Evolutionary conservation across 1,284 basidiomycete species (phyloP).

Genomic region (Tylopilus sp.): DNA sequence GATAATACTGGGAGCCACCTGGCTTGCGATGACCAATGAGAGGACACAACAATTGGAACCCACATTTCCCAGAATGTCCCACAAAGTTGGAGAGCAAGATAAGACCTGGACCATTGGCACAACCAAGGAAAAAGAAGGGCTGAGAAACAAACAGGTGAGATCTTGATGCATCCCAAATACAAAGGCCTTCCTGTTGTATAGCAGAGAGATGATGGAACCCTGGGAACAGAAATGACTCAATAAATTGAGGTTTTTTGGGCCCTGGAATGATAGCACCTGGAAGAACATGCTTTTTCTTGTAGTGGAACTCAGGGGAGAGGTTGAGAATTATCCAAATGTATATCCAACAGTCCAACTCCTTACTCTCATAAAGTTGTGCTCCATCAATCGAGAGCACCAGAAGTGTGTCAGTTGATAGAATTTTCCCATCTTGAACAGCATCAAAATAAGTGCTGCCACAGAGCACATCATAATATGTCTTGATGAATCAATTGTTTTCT

Average conservation of each 20-base stretch:
- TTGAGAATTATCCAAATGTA: conserved; percentile 23
- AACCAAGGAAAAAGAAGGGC: not conserved
- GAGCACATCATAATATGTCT: conserved; percentile 28
- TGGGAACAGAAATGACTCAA: conserved; percentile 18
- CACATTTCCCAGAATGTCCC: conserved; percentile 7
- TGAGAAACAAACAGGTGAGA: not conserved
- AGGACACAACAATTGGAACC: conserved; percentile 5
- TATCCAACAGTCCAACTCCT: conserved; percentile 16
- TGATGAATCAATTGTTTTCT: conserved; percentile 14
- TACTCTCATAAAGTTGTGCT: conserved; percentile 9
- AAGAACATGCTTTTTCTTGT: conserved; percentile 18
- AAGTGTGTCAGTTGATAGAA: conserved; percentile 16
- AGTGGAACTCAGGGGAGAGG: not conserved
- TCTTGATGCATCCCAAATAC: conserved; percentile 7
- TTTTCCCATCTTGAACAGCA: conserved; percentile 29
- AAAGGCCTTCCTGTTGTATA: not conserved
- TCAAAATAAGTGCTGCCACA: conserved; percentile 28
- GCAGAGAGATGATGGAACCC: conserved; percentile 13
- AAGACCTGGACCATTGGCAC: conserved; percentile 4
- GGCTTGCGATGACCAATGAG: conserved; percentile 3
- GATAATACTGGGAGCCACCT: conserved; percentile 6
- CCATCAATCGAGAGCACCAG: conserved; percentile 15
- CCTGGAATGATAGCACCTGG: conserved; percentile 20
- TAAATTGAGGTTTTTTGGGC: conserved; percentile 19
- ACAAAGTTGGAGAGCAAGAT: not conserved